Conservation (phyloP, 192 early-diverging fungal genomes). For the Entomortierella beljakovae region DNA sequence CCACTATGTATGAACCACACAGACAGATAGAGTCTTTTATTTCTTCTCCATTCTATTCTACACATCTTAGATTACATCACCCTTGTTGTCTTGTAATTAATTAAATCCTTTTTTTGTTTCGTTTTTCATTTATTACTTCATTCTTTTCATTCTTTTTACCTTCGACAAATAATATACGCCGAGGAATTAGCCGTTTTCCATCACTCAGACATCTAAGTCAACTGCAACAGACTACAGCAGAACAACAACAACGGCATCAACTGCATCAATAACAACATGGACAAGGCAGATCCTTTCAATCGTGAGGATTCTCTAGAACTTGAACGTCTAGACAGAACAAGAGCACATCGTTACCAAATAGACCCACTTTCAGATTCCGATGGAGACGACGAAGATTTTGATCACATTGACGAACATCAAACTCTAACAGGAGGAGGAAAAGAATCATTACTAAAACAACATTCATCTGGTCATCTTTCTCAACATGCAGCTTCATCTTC, state of each 20-base stretch:
- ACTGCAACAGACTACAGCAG: background rate
- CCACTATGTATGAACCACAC: too few relatives aligned
- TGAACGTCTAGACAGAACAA: constrained; percentile 25
- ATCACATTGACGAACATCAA: constrained; percentile 27
- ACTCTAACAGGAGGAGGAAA: constrained; percentile 40
- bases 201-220: background rate
- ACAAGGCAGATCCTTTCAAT: constrained; percentile 43
- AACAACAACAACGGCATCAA: background rate
- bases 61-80: too few relatives aligned
- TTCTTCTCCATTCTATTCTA: background rate
- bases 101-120: background rate
- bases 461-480: background rate
- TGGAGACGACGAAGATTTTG: constrained; percentile 35
- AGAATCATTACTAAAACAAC: constrained; percentile 39
- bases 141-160: background rate
- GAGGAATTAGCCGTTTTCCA: background rate
- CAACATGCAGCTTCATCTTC: constrained; percentile 7
- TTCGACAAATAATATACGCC: background rate
- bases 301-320: constrained; percentile 46
- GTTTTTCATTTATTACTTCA: background rate
- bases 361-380: constrained; percentile 56
- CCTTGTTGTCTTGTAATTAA: background rate
- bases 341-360: constrained; percentile 41
- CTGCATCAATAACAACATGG: constrained; percentile 9
- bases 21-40: background rate